Evolutionary conservation across 371 early-diverging fungal species (phyloP), one percentile per base, ranked within the genome.

Genomic region (Parasitella parasitica): DNA sequence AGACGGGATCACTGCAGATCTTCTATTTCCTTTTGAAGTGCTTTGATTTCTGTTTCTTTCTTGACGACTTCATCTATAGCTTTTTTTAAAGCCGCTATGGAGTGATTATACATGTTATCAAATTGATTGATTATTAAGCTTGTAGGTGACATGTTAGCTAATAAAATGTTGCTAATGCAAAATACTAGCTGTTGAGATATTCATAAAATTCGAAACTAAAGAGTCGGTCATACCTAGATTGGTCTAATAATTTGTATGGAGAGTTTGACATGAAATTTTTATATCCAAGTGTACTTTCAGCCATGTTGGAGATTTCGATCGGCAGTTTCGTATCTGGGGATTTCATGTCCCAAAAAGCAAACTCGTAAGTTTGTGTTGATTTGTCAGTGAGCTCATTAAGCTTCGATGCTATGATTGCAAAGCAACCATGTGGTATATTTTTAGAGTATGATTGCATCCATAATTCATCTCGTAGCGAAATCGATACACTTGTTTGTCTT

Each of bases 321-420:
- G 64, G 63, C 7, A 68, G 6, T 48, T 43, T 68, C 13, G 38
- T 39, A 39, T 2, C 0, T 50, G 12, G 9, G 34, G 18, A 27
- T 32, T 51, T 68, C 57, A 63, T 63, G 34, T 68, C 64, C 69
- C 69, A 68, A 38, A 68, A 68, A 12, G 64, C 63, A 59, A 63
- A 68, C 8, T 59, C 46, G 15, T 59, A 63, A 12, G 51, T 51
- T 2, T 68, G 69, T 13, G 69, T 68, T 1, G 69, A 57, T 16
- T 56, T 50, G 30, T 67, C 67, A 0, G 16, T 18, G 6, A 57
- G 3, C 7, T 30, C 27, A 20, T 43, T 43, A 26, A 48, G 13
- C 5, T 28, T 39, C 0, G 69, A 50, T 11, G 63, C 43, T 35
- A 68, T 27, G 32, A 68, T 59, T 11, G 62, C 59, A 20, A 68